These are phyloP conservation scores for Aphanomyces stellatus DNA, from an alignment of 352 stramenopile species.

Conservation along the genomic window DNA sequence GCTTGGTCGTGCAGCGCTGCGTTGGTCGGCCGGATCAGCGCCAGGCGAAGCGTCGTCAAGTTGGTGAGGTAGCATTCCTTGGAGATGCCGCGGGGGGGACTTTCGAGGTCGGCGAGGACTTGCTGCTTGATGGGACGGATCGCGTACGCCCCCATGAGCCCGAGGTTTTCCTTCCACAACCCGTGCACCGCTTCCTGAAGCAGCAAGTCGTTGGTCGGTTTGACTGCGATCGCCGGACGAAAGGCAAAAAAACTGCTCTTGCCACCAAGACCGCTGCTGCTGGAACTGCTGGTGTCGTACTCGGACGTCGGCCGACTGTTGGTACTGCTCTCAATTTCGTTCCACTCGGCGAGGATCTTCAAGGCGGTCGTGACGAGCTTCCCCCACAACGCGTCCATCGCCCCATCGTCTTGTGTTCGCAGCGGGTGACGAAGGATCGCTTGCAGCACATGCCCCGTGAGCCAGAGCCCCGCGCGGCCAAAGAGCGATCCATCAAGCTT, in stretches of 20 bases:
- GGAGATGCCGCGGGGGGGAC: background rate
- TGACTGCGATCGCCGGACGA: background rate
- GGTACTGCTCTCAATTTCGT: background rate
- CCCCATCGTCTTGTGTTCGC: background rate
- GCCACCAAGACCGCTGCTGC: too few relatives aligned
- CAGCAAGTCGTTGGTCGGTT: background rate
- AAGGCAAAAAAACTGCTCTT: slow-evolving; percentile 4
- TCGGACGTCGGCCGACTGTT: background rate
- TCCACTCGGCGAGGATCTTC: slow-evolving; percentile 5
- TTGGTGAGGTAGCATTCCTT: slow-evolving; percentile 4
- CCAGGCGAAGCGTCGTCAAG: background rate
- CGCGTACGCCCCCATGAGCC: slow-evolving; percentile 1
- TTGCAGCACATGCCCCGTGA: slow-evolving; percentile 3
- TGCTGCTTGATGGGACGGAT: slow-evolving; percentile 8
- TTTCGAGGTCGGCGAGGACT: background rate
- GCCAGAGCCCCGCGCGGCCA: slow-evolving; percentile 1
- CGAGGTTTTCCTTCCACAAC: slow-evolving; percentile 6
- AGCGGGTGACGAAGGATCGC: background rate
- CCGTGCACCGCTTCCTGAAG: background rate
- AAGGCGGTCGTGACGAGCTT: background rate
- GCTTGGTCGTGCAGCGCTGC: background rate
- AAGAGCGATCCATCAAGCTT: slow-evolving; percentile 7
- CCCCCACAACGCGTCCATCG: too few relatives aligned
- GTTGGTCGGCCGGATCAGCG: slow-evolving; percentile 15
- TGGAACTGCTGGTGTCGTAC: too few relatives aligned